These are phyloP conservation scores for Tilletiopsis washingtonensis DNA, from an alignment of 1,284 basidiomycete species.

Conservation along the genomic window DNA sequence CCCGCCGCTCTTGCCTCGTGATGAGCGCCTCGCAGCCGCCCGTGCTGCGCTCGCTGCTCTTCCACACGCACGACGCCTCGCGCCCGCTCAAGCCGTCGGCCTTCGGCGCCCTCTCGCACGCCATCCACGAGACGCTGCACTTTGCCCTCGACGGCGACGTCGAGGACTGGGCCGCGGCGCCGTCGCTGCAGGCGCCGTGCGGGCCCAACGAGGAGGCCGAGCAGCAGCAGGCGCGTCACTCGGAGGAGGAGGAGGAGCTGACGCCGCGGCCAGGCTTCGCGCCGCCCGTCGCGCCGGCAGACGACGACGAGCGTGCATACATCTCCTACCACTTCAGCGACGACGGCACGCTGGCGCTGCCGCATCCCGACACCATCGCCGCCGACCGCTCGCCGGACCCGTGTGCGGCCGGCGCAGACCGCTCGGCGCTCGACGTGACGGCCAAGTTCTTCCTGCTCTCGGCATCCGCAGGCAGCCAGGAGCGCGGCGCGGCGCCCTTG, in stretches of 20 bases:
- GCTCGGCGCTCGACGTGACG: slow-evolving; percentile 34
- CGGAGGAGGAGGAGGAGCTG: not conserved
- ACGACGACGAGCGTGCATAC: slow-evolving; percentile 20
- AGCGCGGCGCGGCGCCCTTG: slow-evolving; percentile 1
- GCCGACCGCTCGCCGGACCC: slow-evolving; percentile 1
- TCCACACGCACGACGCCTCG: slow-evolving; percentile 38
- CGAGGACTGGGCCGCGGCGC: slow-evolving; percentile 20
- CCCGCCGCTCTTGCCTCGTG: too few relatives aligned
- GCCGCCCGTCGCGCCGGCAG: slow-evolving; percentile 2
- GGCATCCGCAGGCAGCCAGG: slow-evolving; percentile 3
- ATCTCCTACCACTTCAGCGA: slow-evolving; percentile 28
- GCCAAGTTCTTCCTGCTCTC: slow-evolving; percentile 41
- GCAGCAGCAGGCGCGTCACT: not conserved
- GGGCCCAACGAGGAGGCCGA: not conserved
- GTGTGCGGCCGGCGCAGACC: slow-evolving; percentile 1
- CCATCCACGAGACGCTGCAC: slow-evolving; percentile 40
- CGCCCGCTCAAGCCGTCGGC: slow-evolving; percentile 30
- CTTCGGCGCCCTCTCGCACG: slow-evolving; percentile 35
- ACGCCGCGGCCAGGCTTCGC: slow-evolving; percentile 18
- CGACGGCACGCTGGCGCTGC: slow-evolving; percentile 16
- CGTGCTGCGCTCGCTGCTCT: slow-evolving; percentile 26
- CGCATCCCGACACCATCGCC: slow-evolving; percentile 17
- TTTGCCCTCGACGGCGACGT: slow-evolving; percentile 36
- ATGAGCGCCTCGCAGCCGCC: too few relatives aligned
- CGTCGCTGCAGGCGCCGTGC: not conserved